Base-by-base conservation (phyloP, 2,329 filamentous ascomycete genomes). In the Ascocoryne sarcoides region DNA sequence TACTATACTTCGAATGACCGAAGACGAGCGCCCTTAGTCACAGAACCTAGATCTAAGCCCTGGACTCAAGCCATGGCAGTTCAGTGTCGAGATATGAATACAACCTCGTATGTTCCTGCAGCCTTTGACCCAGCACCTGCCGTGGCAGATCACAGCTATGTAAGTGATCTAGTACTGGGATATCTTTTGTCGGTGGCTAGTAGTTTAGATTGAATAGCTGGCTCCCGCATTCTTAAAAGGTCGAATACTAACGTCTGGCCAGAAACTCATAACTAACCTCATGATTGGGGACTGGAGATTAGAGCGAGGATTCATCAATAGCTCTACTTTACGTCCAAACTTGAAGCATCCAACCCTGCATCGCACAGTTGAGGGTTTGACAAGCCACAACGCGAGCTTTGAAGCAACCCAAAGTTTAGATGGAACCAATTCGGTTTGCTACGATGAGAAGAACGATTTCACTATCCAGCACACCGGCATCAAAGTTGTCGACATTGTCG, bases 401-500 rank as follows among this genome's bases (percentile, higher is more conserved):
- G 60, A 61, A 2, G 62, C 62, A 3, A 62, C 69, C 41, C 56
- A 60, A 10, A 45, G 49, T 10, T 61, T 66, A 17, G 68, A 73
- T 44, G 75, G 75, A 16, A 60, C 67, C 10, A 72, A 76, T 55
- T 67, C 67, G 3, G 66, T 68, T 31, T 63, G 70, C 2, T 70
- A 68, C 42, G 56, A 67, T 44, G 37, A 49, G 1, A 50, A 49
- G 36, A 57, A 62, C 35, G 66, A 69, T 47, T 72, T 86, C 51
- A 69, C 93, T 3, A 70, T 93, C 10, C 66, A 78, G 19, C 73
- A 80, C 46, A 74, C 73, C 41, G 67, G 55, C 15, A 50, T 65
- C 19, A 61, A 79, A 44, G 68, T 85, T n/a, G 74, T 89, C 19
- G 78, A 89, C 56, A 71, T 90, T 37, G 63, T 87, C 14, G 65